Percentiles rank a stretch among this genome's conserved stretches.
phyloP scores from a whole-genome alignment of 352 stramenopile species.

The Pythium brassicae region DNA sequence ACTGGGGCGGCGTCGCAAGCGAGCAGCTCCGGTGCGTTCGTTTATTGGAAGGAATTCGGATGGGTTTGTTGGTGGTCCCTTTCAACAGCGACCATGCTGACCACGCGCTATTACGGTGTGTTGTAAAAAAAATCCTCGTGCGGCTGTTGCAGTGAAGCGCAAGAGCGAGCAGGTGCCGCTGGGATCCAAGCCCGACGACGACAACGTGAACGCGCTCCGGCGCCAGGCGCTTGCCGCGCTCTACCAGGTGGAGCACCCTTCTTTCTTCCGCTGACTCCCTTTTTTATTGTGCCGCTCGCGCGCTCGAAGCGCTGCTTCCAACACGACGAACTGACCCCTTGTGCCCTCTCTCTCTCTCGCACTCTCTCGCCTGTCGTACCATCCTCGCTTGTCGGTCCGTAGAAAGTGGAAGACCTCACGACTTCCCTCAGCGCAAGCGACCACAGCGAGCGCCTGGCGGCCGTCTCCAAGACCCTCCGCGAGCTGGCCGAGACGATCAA shows the following conservation, averaged over 20 bases:
- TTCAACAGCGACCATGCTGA: too few species aligned
- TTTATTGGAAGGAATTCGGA: too few species aligned
- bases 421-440: slow-evolving; percentile 48
- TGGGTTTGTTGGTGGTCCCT: too few species aligned
- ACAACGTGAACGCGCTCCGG: slow-evolving; percentile 37
- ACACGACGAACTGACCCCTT: too few species aligned
- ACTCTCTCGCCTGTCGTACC: slow-evolving; percentile 8
- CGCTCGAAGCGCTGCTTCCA: too few species aligned
- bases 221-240: slow-evolving; percentile 54
- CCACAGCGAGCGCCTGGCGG: slow-evolving; percentile 51
- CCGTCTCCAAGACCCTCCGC: slow-evolving; percentile 55
- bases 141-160: slow-evolving; percentile 33
- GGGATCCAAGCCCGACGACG: slow-evolving; percentile 25
- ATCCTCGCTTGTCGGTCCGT: not conserved
- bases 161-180: slow-evolving; percentile 30
- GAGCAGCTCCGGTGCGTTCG: slow-evolving; percentile 23
- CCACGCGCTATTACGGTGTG: not conserved
- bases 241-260: slow-evolving; percentile 69
- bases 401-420: slow-evolving; percentile 76
- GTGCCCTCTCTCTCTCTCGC: not conserved
- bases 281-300: slow-evolving; percentile 12
- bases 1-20: slow-evolving; percentile 1
- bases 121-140: not conserved
- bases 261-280: slow-evolving; percentile 22
- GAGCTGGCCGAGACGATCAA: slow-evolving; percentile 63